phyloP scores from a whole-genome alignment of 116 monocot species.

The Iris pallida region DNA sequence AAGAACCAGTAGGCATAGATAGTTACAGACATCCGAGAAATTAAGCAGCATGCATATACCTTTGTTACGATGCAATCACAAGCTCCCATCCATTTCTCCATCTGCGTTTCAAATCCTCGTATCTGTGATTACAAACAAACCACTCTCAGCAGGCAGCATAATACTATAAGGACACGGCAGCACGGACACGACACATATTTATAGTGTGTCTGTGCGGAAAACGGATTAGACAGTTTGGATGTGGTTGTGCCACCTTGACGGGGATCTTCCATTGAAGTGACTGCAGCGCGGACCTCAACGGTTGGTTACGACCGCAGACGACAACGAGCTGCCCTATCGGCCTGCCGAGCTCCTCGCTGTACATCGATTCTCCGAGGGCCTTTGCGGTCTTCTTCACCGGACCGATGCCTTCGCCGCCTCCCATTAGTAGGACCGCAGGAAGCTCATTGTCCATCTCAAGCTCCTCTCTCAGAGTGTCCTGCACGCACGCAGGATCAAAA shows the following conservation, averaged over 20 bases:
- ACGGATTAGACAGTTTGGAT: no score
- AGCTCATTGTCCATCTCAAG: conserved; percentile 66
- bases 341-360: conserved; percentile 35
- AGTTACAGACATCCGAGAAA: no score
- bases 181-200: no score
- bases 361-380: conserved; percentile 68
- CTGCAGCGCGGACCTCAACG: conserved; percentile 47
- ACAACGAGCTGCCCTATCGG: conserved; percentile 76
- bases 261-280: conserved; percentile 69
- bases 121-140: conserved; percentile 35
- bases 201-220: no score
- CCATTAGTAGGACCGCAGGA: conserved; percentile 85
- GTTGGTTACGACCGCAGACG: conserved; percentile 80
- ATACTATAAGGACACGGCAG: no score
- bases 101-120: conserved; percentile 83
- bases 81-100: conserved; percentile 97
- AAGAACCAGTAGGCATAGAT: no score
- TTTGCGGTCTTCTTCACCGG: conserved; percentile 84
- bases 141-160: no score
- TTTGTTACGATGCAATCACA: conserved; percentile 97
- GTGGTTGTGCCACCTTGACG: conserved; percentile 74
- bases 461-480: conserved; percentile 62
- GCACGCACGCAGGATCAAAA: no score
- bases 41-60: no score
- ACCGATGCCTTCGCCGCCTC: conserved; percentile 96